phyloP scores from a whole-genome alignment of 2,329 filamentous ascomycete species.

The Helotiales sp. region DNA sequence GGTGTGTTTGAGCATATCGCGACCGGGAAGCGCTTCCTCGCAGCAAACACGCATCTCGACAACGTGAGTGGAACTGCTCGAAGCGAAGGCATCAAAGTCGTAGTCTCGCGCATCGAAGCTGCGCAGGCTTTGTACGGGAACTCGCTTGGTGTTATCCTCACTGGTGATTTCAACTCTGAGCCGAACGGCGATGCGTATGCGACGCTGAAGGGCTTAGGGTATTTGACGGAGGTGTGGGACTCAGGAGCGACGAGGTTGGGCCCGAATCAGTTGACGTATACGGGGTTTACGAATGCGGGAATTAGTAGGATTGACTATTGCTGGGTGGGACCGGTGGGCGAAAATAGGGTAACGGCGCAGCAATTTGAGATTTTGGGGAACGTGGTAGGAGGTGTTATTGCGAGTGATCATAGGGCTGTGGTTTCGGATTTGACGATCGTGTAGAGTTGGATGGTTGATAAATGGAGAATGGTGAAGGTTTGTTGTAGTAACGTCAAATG shows the following conservation, averaged over 20 bases:
- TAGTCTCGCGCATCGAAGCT: slow-evolving; percentile 5
- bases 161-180: slow-evolving; percentile 9
- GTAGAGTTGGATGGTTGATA: too few species aligned
- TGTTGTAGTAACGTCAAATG: too few species aligned
- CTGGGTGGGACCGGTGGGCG: slow-evolving; percentile 1
- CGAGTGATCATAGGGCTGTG: slow-evolving; percentile 11
- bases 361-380: slow-evolving; percentile 12
- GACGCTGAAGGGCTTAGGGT: not conserved
- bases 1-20: slow-evolving; percentile 8
- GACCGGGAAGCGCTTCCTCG: slow-evolving; percentile 5
- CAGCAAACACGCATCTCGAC: slow-evolving; percentile 6
- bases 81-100: slow-evolving; percentile 11
- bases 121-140: not conserved
- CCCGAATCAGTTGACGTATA: slow-evolving; percentile 8
- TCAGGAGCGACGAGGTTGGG: not conserved
- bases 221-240: slow-evolving; percentile 11
- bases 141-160: not conserved
- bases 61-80: not conserved
- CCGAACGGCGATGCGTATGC: slow-evolving; percentile 9
- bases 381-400: not conserved
- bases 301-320: slow-evolving; percentile 10
- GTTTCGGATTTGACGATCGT: slow-evolving; percentile 5
- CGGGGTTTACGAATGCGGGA: slow-evolving; percentile 3
- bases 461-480: too few species aligned
- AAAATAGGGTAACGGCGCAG: not conserved